Evolutionary conservation across 2,329 filamentous ascomycete species (phyloP).

Genomic region (Zasmidium citrigriseum): DNA sequence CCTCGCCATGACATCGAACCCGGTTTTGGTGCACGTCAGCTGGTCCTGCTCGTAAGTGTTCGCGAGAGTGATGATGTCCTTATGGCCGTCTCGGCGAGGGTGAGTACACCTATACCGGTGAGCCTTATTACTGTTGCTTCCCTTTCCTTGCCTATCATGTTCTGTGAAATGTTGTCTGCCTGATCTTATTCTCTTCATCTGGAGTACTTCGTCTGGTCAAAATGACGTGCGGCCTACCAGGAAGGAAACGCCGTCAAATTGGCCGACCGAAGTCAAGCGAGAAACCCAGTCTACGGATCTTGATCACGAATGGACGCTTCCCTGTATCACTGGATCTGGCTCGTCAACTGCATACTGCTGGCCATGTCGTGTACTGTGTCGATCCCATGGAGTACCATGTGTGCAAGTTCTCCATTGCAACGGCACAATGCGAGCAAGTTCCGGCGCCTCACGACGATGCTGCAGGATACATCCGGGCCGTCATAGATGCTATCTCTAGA

Average conservation of each 20-base stretch:
- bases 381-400: slow-evolving; percentile 21
- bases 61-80: neutral
- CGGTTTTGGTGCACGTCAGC: neutral
- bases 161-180: neutral
- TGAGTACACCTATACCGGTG: neutral
- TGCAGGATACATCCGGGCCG: slow-evolving; percentile 18
- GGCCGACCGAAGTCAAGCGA: neutral
- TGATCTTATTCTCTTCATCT: neutral
- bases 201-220: neutral
- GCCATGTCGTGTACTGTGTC: slow-evolving; percentile 20
- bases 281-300: slow-evolving; percentile 8
- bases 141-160: neutral
- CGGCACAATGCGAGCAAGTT: slow-evolving; percentile 13
- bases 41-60: neutral
- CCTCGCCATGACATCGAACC: neutral
- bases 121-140: neutral
- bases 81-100: neutral
- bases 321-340: slow-evolving; percentile 23
- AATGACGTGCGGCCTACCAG: neutral
- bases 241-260: neutral
- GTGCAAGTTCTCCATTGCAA: slow-evolving; percentile 19
- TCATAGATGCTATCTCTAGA: slow-evolving; percentile 14
- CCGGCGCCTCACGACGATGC: slow-evolving; percentile 20
- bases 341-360: slow-evolving; percentile 16
- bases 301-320: slow-evolving; percentile 25